Base-by-base conservation (phyloP, 169 alveolate genomes). In the Besnoitia besnoiti region DNA sequence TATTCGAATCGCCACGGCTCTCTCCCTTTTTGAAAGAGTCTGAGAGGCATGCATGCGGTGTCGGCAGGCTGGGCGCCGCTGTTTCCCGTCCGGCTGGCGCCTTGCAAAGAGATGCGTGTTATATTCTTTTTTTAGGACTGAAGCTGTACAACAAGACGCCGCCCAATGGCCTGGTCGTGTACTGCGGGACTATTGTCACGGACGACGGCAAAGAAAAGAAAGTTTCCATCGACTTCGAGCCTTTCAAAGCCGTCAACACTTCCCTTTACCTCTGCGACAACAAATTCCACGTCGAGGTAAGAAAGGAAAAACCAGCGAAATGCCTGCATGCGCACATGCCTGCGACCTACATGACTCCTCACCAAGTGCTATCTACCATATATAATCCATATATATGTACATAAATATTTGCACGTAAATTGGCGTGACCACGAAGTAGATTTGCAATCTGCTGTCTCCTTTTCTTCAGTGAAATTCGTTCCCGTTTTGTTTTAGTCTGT, bases 211-310 rank as follows among this genome's bases (percentile, higher is more conserved):
- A 92, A 67, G 96, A 94, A 73, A 94, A 91, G 90, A 75, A 91
- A 37, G 98, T 98, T 92, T 97, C 98, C 85, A 98, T 98, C 62
- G 99, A 98, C 89, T 98, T 99, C 91, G 99, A 99, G 94, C 99
- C 99, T 7, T 99, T 99, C 98, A 98, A 99, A 93, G 99, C 99
- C 40, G 98, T 99, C 61, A 98, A 98, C 94, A 98, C 99, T 24
- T 98, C 99, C 89, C 96, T 99, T 47, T 99, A 99, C 95, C 94
- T 98, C 77, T 99, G 99, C 95, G 99, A 99, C 95, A 98, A 98
- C 94, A 98, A 97, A 85, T 99, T 99, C 96, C 99, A 98, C 94
- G 99, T 98, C 27, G 99, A 98, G 90, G 99, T 42, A 44, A 16
- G 61, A 55, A 21, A n/a, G n/a, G n/a, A n/a, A n/a, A n/a, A n/a